Evolutionary conservation across 2,329 filamentous ascomycete species (phyloP).

Genomic region (Fusarium bulbicola): DNA sequence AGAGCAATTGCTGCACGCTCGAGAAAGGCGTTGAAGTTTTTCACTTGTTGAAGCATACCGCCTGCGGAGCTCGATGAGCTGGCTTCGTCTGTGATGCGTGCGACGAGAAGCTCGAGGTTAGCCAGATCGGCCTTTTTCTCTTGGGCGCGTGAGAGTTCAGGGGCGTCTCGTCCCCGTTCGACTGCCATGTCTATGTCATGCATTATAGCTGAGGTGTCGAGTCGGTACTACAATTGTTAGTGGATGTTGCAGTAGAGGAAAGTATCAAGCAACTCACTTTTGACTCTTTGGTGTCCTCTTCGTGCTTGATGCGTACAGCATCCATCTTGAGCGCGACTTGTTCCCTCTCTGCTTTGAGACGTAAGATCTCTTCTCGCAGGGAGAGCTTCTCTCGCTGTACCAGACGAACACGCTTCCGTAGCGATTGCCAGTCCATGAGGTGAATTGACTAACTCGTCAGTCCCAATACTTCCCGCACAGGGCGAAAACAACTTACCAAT

Average conservation of each 20-base stretch:
- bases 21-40: conserved; percentile 70
- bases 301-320: conserved; percentile 67
- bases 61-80: conserved; percentile 60
- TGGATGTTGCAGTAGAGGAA: accelerated
- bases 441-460: conserved; percentile 60
- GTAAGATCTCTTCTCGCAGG: conserved; percentile 68
- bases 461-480: not conserved
- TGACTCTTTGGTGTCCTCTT: conserved; percentile 61
- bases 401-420: conserved; percentile 66
- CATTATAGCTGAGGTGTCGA: conserved; percentile 66
- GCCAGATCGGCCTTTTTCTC: conserved; percentile 61
- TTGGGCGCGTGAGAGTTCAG: conserved; percentile 55
- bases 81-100: conserved; percentile 63
- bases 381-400: conserved; percentile 66
- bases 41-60: conserved; percentile 64
- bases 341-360: conserved; percentile 67
- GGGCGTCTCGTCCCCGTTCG: conserved; percentile 59
- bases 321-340: conserved; percentile 71
- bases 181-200: conserved; percentile 70
- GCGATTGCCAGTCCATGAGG: conserved; percentile 65
- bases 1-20: conserved; percentile 67
- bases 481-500: conserved; percentile 57
- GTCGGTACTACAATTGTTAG: conserved; percentile 50
- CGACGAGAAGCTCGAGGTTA: conserved; percentile 66
- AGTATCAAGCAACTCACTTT: conserved; percentile 51